These are phyloP conservation scores for Mariannaea sp. DNA, from an alignment of 2,329 filamentous ascomycete genomes.

Conservation along the genomic window DNA sequence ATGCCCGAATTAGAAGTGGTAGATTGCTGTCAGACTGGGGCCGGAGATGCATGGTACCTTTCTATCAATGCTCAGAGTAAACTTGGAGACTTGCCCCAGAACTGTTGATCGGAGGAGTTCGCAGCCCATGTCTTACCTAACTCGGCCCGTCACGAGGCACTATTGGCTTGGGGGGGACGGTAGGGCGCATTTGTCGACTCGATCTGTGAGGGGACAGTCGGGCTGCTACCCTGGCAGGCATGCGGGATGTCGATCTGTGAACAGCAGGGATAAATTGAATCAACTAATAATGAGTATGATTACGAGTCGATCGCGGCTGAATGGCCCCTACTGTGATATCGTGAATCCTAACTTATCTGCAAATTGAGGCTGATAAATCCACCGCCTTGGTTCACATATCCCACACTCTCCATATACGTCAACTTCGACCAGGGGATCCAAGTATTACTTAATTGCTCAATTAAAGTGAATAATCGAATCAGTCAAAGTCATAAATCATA, in stretches of 20 bases:
- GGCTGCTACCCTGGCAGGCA: constrained; percentile 13
- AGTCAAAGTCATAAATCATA: neutral
- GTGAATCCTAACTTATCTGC: neutral
- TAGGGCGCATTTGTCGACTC: constrained; percentile 3
- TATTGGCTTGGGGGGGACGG: constrained; percentile 13
- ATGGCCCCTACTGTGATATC: neutral
- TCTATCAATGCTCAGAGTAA: constrained; percentile 2
- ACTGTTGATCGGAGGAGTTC: constrained; percentile 12
- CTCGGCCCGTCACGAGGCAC: constrained; percentile 9
- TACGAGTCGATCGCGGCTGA: constrained; percentile 7
- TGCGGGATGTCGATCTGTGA: constrained; percentile 17
- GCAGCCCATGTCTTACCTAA: constrained; percentile 9
- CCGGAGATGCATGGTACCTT: constrained; percentile 1
- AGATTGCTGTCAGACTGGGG: neutral
- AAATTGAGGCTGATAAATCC: neutral
- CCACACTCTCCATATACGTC: neutral
- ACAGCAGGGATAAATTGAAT: constrained; percentile 14
- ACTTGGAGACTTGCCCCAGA: neutral
- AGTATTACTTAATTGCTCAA: too few species aligned
- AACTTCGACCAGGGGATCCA: too few species aligned
- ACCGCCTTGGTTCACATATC: neutral
- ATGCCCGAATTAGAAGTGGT: constrained; percentile 3
- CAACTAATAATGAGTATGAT: constrained; percentile 6
- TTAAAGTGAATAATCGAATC: too few species aligned
- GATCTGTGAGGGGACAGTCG: constrained; percentile 15